A percentile compares a stretch with the other conserved stretches of the same genome.
Evolutionary conservation across 306 rosid species (phyloP).

Genomic region (Quercus aquifolioides): DNA sequence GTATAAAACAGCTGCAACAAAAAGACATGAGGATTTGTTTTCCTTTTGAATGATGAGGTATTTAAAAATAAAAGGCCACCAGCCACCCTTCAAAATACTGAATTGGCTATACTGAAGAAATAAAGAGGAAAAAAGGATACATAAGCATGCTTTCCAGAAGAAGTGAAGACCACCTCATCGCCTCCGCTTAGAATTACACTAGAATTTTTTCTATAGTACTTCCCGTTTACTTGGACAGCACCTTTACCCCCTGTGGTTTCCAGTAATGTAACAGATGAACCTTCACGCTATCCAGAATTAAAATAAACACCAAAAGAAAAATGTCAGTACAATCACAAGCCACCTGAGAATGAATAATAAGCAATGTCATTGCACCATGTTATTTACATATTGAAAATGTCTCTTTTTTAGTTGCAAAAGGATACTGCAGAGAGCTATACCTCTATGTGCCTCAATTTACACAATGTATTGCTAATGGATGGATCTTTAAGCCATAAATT

Average conservation of each 20-base stretch:
- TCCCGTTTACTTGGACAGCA: slow-evolving; percentile 71
- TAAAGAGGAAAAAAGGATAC: slow-evolving; percentile 65
- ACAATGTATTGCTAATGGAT: slow-evolving; percentile 53
- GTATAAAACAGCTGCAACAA: background rate
- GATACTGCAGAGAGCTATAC: slow-evolving; percentile 34
- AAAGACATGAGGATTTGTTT: slow-evolving; percentile 12
- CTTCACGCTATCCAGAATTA: slow-evolving; percentile 55
- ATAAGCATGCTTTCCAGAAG: slow-evolving; percentile 75
- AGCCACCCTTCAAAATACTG: too few relatives aligned
- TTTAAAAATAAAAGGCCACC: background rate
- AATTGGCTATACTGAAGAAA: background rate
- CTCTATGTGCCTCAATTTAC: slow-evolving; percentile 83
- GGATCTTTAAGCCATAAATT: slow-evolving; percentile 76
- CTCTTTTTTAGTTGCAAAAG: slow-evolving; percentile 8
- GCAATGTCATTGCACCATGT: background rate
- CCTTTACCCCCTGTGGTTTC: slow-evolving; percentile 79
- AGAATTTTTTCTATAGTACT: slow-evolving; percentile 42
- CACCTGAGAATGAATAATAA: slow-evolving; percentile 9
- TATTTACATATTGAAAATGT: slow-evolving; percentile 10
- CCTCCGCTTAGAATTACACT: slow-evolving; percentile 68
- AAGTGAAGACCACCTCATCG: slow-evolving; percentile 78
- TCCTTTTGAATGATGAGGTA: background rate
- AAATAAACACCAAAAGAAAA: slow-evolving; percentile 9
- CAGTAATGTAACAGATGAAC: slow-evolving; percentile 63
- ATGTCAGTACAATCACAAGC: slow-evolving; percentile 16